A percentile compares a stretch with the other conserved stretches of the same genome.
Conservation (phyloP, 2,329 filamentous ascomycete genomes). For the Rhexocercosporidium sp. region DNA sequence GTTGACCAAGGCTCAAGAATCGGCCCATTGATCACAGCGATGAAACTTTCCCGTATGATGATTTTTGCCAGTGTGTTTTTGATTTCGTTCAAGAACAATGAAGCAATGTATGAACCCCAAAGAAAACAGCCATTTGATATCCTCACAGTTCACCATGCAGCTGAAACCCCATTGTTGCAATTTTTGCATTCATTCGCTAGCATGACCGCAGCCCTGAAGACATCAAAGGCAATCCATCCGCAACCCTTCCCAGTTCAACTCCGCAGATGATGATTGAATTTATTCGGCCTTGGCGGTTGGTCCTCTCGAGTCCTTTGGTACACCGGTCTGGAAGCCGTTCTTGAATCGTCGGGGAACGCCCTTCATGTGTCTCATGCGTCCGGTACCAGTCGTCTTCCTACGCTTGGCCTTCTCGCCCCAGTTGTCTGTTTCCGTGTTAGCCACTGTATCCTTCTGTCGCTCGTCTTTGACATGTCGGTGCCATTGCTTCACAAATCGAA, state of each 20-base stretch:
- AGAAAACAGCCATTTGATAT: conserved; percentile 22
- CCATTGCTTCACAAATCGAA: conserved; percentile 24
- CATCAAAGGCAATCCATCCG: conserved; percentile 39
- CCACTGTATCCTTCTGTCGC: conserved; percentile 75
- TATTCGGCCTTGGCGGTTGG: conserved; percentile 48
- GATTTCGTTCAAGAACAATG: conserved; percentile 10
- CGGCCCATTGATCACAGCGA: background rate
- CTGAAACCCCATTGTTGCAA: conserved; percentile 36
- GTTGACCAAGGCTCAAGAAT: background rate
- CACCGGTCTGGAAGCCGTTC: conserved; percentile 95
- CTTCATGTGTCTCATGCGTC: conserved; percentile 95
- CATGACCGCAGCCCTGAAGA: conserved; percentile 38
- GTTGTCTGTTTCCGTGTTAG: conserved; percentile 83
- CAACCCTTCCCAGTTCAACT: conserved; percentile 44
- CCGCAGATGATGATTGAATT: conserved; percentile 39
- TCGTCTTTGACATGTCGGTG: conserved; percentile 56
- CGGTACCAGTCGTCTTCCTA: conserved; percentile 98
- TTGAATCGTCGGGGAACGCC: conserved; percentile 90
- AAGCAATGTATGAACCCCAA: conserved; percentile 18
- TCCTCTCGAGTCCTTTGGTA: conserved; percentile 83
- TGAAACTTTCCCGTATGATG: background rate
- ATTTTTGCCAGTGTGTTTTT: conserved; percentile 19
- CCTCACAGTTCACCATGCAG: conserved; percentile 28
- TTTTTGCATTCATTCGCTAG: conserved; percentile 44
- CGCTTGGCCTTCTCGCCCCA: conserved; percentile 99